A percentile compares a stretch with the other conserved stretches of the same genome.
These are phyloP conservation scores for Aspergillus sp. DNA, from an alignment of 2,329 filamentous ascomycete species.

Conservation along the genomic window DNA sequence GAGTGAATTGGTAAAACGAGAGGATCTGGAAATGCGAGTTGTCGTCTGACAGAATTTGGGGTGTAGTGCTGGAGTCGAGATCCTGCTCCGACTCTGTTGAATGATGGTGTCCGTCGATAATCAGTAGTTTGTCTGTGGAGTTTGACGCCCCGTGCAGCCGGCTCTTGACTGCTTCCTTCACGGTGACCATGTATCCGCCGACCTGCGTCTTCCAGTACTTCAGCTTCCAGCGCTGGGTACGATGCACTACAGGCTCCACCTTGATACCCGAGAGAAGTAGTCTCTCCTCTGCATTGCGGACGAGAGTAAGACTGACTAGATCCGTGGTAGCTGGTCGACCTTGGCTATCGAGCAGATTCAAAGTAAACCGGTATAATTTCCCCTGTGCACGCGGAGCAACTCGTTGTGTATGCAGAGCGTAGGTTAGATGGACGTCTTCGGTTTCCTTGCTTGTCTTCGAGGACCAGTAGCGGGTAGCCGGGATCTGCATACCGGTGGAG, in stretches of 20 bases:
- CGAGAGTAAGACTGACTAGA: conserved; percentile 23
- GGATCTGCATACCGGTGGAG: conserved; percentile 18
- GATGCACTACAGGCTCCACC: conserved; percentile 5
- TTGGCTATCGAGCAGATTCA: conserved; percentile 19
- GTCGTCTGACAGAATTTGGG: not conserved
- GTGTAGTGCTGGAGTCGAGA: not conserved
- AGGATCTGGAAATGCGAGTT: conserved; percentile 1
- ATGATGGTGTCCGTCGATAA: not conserved
- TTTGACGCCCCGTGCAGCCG: conserved; percentile 1
- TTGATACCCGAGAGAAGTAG: conserved; percentile 22
- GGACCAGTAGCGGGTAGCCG: conserved; percentile 15
- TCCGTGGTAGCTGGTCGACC: conserved; percentile 20
- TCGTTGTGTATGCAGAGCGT: conserved; percentile 18
- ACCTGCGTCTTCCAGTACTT: conserved; percentile 20
- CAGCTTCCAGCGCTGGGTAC: conserved; percentile 12
- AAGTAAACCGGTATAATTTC: conserved; percentile 16
- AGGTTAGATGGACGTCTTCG: conserved; percentile 14
- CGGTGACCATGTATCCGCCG: conserved; percentile 14
- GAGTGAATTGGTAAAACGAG: conserved; percentile 9
- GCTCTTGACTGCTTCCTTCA: conserved; percentile 7
- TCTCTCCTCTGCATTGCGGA: conserved; percentile 16
- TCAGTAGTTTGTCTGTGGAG: not conserved
- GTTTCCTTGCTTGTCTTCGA: conserved; percentile 2
- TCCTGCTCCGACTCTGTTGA: not conserved
- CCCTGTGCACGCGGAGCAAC: conserved; percentile 11